A percentile compares a stretch with the other conserved stretches of the same genome.
Evolutionary conservation across 371 early-diverging fungal genomes (phyloP).

Genomic region (Mucor piriformis): DNA sequence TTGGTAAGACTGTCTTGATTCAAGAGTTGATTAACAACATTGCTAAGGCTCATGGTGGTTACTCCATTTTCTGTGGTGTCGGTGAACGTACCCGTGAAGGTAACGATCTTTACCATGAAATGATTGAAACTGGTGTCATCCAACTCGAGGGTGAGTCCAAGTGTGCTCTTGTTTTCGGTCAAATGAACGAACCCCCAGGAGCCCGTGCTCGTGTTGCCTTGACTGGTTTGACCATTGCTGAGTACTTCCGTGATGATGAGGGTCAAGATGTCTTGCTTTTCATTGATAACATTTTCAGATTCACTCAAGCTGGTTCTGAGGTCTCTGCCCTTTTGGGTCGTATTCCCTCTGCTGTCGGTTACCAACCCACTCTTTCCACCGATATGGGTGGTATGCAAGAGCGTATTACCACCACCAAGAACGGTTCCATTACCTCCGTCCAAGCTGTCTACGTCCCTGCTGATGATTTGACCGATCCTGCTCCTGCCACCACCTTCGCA

Average conservation of each 20-base stretch:
- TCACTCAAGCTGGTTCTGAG: slow-evolving; percentile 93
- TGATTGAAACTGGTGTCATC: slow-evolving; percentile 95
- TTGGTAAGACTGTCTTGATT: slow-evolving; percentile 98
- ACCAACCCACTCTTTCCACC: slow-evolving; percentile 96
- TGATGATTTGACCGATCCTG: slow-evolving; percentile 99
- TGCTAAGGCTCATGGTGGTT: slow-evolving; percentile 98
- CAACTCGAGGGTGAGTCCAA: slow-evolving; percentile 93
- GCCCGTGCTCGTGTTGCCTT: slow-evolving; percentile 99
- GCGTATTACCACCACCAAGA: slow-evolving; percentile 99
- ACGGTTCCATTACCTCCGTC: slow-evolving; percentile 98
- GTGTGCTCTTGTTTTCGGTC: slow-evolving; percentile 96
- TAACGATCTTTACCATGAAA: slow-evolving; percentile 98
- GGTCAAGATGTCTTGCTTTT: slow-evolving; percentile 99
- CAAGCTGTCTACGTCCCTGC: slow-evolving; percentile 98
- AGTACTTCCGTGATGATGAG: slow-evolving; percentile 99
- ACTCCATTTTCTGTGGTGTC: slow-evolving; percentile 97
- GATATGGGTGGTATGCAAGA: slow-evolving; percentile 99
- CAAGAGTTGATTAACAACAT: slow-evolving; percentile 98
- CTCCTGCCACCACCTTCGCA: slow-evolving; percentile 98
- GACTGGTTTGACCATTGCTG: slow-evolving; percentile 97
- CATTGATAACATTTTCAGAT: slow-evolving; percentile 98
- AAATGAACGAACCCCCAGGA: slow-evolving; percentile 99
- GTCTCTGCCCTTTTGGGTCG: slow-evolving; percentile 97
- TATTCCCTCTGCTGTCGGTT: slow-evolving; percentile 99
- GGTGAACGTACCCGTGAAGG: slow-evolving; percentile 98